Evolutionary conservation across 1,284 basidiomycete species (phyloP).

Genomic region (Gymnopus androsaceus): DNA sequence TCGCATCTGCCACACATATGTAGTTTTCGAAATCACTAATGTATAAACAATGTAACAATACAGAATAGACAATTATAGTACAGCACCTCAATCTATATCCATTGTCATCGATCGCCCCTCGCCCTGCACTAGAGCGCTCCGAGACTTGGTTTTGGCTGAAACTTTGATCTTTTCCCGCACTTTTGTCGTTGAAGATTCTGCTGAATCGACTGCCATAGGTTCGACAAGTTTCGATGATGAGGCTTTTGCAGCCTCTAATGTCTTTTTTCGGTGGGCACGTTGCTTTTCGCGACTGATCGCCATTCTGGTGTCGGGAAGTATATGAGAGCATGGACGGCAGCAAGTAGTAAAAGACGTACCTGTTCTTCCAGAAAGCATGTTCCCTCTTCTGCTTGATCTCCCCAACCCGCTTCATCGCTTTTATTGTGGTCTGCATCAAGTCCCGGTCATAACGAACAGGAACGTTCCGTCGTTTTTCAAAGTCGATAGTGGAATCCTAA

Average conservation of each 20-base stretch:
- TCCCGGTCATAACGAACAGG: conserved; percentile 98
- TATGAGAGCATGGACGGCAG: not conserved
- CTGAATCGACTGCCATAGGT: conserved; percentile 53
- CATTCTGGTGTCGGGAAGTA: conserved; percentile 63
- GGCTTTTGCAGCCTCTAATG: conserved; percentile 55
- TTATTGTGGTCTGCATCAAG: conserved; percentile 90
- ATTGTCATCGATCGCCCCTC: conserved; percentile 81
- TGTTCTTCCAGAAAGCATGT: conserved; percentile 96
- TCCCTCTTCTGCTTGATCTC: conserved; percentile 94
- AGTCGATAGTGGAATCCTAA: conserved; percentile 98
- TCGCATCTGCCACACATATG: too few relatives aligned
- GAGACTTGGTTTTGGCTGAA: conserved; percentile 62
- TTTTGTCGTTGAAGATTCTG: conserved; percentile 48
- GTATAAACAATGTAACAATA: conserved; percentile 15
- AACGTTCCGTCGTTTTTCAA: conserved; percentile 98
- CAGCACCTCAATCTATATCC: conserved; percentile 64
- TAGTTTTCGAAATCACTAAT: too few relatives aligned
- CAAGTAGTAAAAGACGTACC: conserved; percentile 46
- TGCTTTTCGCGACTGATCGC: conserved; percentile 73
- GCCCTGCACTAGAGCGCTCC: conserved; percentile 74
- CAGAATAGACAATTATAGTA: not conserved
- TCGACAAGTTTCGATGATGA: conserved; percentile 72
- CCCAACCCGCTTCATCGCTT: conserved; percentile 94
- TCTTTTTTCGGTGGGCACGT: conserved; percentile 67
- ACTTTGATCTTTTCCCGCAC: conserved; percentile 82